Conservation (phyloP, 1,284 basidiomycete genomes). For the Garcileccinum viscosum region DNA sequence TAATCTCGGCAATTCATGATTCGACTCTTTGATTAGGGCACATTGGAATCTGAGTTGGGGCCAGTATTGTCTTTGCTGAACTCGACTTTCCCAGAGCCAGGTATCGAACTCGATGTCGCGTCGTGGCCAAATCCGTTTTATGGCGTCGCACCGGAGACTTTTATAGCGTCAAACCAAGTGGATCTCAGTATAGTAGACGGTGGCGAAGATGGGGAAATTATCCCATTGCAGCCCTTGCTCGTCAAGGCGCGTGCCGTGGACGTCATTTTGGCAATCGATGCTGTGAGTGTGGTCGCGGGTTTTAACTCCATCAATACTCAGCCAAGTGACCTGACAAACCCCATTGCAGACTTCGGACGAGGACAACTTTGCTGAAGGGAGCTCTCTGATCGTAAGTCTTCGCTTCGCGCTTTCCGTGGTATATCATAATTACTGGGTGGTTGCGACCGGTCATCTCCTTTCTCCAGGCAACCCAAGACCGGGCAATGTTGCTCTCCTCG, state of each 20-base stretch:
- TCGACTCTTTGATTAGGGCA: conserved; percentile 5
- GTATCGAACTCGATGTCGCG: not conserved
- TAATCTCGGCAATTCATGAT: conserved; percentile 29
- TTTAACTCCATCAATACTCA: too few species aligned
- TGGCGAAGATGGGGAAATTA: not conserved
- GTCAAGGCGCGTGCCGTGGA: not conserved
- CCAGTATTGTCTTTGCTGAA: conserved; percentile 36
- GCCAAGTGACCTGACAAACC: not conserved
- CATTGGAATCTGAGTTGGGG: conserved; percentile 28
- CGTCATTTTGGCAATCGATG: not conserved
- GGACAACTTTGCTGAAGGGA: conserved; percentile 46
- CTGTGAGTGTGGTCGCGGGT: not conserved
- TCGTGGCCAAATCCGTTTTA: not conserved
- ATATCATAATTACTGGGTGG: not conserved
- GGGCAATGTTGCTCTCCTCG: conserved; percentile 42
- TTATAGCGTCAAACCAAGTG: not conserved
- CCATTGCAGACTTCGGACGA: conserved; percentile 34
- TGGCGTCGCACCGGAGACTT: not conserved
- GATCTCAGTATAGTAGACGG: not conserved
- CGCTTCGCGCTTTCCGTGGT: not conserved
- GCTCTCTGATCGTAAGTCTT: conserved; percentile 47
- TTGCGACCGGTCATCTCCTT: not conserved
- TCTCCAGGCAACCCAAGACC: conserved; percentile 46
- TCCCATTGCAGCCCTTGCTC: not conserved
- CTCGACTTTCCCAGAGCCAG: conserved; percentile 27